phyloP scores from a whole-genome alignment of 2,329 filamentous ascomycete genomes.

The Colletotrichum coccodes region DNA sequence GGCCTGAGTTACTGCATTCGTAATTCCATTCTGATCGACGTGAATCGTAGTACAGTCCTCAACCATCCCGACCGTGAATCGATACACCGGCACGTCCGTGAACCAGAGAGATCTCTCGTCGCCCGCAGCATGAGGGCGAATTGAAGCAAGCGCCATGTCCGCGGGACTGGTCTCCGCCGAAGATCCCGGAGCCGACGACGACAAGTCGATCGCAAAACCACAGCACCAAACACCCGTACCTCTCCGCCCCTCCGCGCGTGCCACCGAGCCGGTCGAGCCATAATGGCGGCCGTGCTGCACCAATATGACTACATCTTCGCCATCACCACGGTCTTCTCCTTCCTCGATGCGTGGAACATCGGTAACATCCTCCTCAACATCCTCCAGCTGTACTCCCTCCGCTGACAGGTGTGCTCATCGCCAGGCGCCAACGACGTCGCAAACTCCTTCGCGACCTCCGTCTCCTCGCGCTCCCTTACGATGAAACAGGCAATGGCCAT shows the following conservation, averaged over 20 bases:
- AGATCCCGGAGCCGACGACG: neutral
- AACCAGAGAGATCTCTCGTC: neutral
- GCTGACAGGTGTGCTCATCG: neutral
- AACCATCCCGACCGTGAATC: neutral
- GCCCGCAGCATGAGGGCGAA: neutral
- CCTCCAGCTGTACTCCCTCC: no score
- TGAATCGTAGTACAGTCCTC: no score
- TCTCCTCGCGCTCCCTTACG: conserved; percentile 57
- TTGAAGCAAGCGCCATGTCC: neutral
- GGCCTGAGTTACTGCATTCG: neutral
- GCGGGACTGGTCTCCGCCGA: conserved; percentile 4
- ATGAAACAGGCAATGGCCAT: conserved; percentile 57
- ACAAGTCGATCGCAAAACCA: neutral
- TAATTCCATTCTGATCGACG: neutral
- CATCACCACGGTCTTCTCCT: conserved; percentile 71
- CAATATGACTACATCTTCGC: conserved; percentile 73
- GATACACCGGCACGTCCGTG: neutral
- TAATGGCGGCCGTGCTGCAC: conserved; percentile 49
- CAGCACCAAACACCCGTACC: neutral
- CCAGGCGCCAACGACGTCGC: conserved; percentile 60
- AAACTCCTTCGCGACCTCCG: conserved; percentile 58
- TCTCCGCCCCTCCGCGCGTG: neutral
- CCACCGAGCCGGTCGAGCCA: neutral
- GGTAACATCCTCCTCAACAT: no score
- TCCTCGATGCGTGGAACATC: conserved; percentile 75